These are phyloP conservation scores for Talaromyces sp. DNA, from an alignment of 2,329 filamentous ascomycete species.

Conservation along the genomic window DNA sequence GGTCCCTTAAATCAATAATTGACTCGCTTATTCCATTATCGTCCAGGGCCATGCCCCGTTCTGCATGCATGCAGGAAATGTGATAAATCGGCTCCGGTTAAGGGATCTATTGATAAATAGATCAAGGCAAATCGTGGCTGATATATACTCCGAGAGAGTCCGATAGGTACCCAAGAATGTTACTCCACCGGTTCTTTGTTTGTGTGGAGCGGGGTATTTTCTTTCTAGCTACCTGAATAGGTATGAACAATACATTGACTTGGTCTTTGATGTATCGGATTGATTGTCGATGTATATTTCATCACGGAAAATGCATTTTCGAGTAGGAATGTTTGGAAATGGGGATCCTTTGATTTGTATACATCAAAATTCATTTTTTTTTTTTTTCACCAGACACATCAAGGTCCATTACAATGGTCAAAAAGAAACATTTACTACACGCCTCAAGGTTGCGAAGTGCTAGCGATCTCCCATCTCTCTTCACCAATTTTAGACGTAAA, in stretches of 20 bases:
- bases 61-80: neutral
- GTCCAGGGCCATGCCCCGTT: neutral
- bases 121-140: neutral
- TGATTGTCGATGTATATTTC: neutral
- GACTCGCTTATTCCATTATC: neutral
- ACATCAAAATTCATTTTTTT: neutral
- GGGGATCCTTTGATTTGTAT: neutral
- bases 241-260: neutral
- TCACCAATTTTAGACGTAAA: neutral
- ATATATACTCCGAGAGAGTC: neutral
- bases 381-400: neutral
- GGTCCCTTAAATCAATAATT: neutral
- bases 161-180: neutral
- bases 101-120: neutral
- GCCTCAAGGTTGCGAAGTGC: neutral
- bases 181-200: slow-evolving; percentile 1
- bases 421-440: neutral
- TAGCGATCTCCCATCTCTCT: neutral
- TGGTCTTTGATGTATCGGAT: neutral
- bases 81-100: neutral
- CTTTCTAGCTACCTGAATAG: neutral
- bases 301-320: neutral
- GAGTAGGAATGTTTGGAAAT: neutral
- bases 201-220: neutral
- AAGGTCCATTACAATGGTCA: neutral